Evolutionary conservation across 2,329 filamentous ascomycete genomes (phyloP).

Genomic region (Grosmannia huntii): DNA sequence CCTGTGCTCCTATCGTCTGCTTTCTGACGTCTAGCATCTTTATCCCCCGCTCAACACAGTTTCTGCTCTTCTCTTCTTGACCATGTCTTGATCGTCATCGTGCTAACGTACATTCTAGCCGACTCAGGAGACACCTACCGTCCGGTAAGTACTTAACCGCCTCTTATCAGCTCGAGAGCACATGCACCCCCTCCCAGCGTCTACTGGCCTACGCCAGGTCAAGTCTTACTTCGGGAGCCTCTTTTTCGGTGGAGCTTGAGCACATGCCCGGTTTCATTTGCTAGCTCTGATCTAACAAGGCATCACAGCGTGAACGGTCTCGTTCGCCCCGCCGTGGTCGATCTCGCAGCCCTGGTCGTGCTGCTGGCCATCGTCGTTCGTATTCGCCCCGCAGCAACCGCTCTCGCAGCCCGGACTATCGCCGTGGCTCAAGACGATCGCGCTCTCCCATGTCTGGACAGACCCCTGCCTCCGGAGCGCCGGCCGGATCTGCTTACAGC

Average conservation of each 20-base stretch:
- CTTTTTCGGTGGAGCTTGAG: not conserved
- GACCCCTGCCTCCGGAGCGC: conserved; percentile 56
- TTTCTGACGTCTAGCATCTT: not conserved
- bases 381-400: conserved; percentile 64
- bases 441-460: conserved; percentile 78
- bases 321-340: conserved; percentile 66
- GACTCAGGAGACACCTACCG: conserved; percentile 49
- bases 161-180: not conserved
- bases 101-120: conserved; percentile 26
- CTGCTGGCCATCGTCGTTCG: conserved; percentile 53
- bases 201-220: not conserved
- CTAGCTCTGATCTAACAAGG: conserved; percentile 16
- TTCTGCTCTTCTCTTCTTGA: not conserved
- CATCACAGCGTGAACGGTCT: conserved; percentile 64
- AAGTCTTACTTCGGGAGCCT: not conserved
- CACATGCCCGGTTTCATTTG: conserved; percentile 7
- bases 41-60: not conserved
- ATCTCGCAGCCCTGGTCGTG: conserved; percentile 69
- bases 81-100: conserved; percentile 13
- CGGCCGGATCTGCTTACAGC: conserved; percentile 43
- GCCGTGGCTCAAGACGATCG: conserved; percentile 59
- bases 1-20: not conserved
- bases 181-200: not conserved
- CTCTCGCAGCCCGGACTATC: conserved; percentile 69
- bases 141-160: conserved; percentile 32